A percentile compares a stretch with the other conserved stretches of the same genome.
These are phyloP conservation scores for Dictyostelium brefeldianum DNA, from an alignment of 78 protist genomes.

Conservation along the genomic window DNA sequence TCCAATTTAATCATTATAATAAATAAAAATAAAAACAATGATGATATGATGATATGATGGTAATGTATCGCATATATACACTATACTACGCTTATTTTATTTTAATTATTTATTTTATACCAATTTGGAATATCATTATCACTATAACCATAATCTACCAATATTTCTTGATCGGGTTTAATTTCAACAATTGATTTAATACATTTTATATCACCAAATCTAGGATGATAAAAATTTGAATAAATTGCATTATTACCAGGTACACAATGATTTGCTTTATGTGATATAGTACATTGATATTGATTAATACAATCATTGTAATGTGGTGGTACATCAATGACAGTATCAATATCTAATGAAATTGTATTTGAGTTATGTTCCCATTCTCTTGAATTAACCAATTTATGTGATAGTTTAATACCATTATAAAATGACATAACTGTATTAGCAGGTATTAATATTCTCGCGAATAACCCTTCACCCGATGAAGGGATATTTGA, in stretches of 20 bases:
- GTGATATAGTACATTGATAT: slow-evolving; percentile 64
- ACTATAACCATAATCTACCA: slow-evolving; percentile 74
- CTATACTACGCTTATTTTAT: neutral
- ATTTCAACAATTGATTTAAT: slow-evolving; percentile 40
- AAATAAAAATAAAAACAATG: too few species aligned
- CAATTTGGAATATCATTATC: slow-evolving; percentile 62
- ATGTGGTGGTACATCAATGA: slow-evolving; percentile 77
- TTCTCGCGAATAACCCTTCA: slow-evolving; percentile 70
- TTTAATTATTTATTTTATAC: slow-evolving; percentile 11
- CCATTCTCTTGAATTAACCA: slow-evolving; percentile 45
- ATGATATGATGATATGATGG: too few species aligned
- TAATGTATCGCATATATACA: too few species aligned
- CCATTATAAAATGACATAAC: slow-evolving; percentile 78
- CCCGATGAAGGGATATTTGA: slow-evolving; percentile 26
- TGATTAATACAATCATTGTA: neutral
- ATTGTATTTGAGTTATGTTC: slow-evolving; percentile 71
- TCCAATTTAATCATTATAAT: too few species aligned
- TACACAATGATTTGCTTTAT: slow-evolving; percentile 78
- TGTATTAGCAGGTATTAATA: slow-evolving; percentile 34
- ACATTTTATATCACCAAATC: slow-evolving; percentile 83
- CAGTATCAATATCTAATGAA: slow-evolving; percentile 50
- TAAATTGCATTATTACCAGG: slow-evolving; percentile 57
- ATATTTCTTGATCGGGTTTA: slow-evolving; percentile 57
- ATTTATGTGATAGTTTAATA: slow-evolving; percentile 34
- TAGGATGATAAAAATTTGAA: slow-evolving; percentile 47